phyloP scores from a whole-genome alignment of 768 basidiomycete genomes.

The Trametes villosa region DNA sequence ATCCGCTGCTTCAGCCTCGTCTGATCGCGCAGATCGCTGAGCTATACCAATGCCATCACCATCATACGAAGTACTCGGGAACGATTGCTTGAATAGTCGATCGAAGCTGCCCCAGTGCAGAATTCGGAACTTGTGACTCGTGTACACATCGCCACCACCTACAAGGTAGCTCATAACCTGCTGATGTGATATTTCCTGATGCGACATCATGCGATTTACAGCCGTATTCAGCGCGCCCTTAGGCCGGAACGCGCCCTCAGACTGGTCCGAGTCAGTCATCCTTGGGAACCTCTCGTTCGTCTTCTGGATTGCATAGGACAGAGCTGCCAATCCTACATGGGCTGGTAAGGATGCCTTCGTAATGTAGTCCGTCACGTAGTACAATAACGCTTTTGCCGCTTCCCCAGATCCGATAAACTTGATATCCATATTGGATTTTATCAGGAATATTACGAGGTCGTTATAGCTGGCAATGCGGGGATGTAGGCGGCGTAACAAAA shows the following conservation, averaged over 20 bases:
- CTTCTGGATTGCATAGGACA: background rate
- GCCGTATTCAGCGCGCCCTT: conserved; percentile 6
- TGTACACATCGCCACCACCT: conserved; percentile 29
- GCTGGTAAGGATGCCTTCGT: conserved; percentile 35
- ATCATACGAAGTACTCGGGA: background rate
- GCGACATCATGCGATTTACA: conserved; percentile 27
- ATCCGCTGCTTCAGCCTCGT: background rate
- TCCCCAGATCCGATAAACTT: conserved; percentile 41
- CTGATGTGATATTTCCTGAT: conserved; percentile 35
- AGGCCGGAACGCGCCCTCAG: background rate
- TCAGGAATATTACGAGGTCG: conserved; percentile 15
- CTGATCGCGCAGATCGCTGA: background rate
- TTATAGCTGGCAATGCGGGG: conserved; percentile 8
- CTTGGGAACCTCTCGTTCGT: background rate
- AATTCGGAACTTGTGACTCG: conserved; percentile 17
- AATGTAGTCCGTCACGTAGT: conserved; percentile 45
- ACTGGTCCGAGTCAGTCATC: too few species aligned
- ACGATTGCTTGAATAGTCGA: background rate
- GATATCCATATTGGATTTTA: conserved; percentile 36
- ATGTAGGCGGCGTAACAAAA: conserved; percentile 18
- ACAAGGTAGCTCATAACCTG: conserved; percentile 39
- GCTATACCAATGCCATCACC: too few species aligned
- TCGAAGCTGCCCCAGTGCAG: conserved; percentile 14
- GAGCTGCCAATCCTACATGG: conserved; percentile 24
- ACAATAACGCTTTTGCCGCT: conserved; percentile 38